Base-by-base conservation (phyloP, 2,329 filamentous ascomycete species). In the Exserohilum turcica region DNA sequence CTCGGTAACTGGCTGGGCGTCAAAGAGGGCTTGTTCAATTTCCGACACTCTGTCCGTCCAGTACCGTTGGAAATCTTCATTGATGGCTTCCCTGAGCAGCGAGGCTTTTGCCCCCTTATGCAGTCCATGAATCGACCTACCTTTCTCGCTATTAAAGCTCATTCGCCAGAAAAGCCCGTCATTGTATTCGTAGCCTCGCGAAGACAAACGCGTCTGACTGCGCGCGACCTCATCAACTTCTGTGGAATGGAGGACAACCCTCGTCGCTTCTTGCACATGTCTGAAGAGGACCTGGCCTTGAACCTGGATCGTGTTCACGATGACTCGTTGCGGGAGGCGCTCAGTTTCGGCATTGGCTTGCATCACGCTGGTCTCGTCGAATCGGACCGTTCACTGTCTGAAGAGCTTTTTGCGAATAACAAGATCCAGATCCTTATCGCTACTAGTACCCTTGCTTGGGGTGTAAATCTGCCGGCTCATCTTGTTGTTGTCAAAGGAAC, bases 191-290 rank as follows among this genome's bases (percentile, higher is more conserved):
- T 99, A 6, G 92, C 94, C 3, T 99, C 94, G 15, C 88, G 95
- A 68, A 84, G 94, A 67, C 94, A 99, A 78, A 99, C 94, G 0
- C 88, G 94, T 31, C 80, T 99, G 35, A 99, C 94, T 1, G 94
- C 94, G 21, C 94, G 95, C 70, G 95, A 99, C 67, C 79, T 99
- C 29, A 97, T 99, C 77, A 97, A 97, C 70, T 90, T 92, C 64
- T 99, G 94, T 69, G 94, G 94, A 38, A 96, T 99, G 91, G 94
- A 99, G 72, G 94, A 99, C 68, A 94, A 99, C 64, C 94, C 94
- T 12, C 86, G 94, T 50, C 86, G 93, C 2, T 99, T 99, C 76
- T 82, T 99, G 16, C 85, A 86, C 57, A 96, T 99, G 90, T 90
- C 90, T 3, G 95, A 99, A 72, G 94, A 97, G 12, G 93, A 97